Conservation (phyloP, 108 stramenopile genomes). For the Nannochloropsis gaditana region DNA sequence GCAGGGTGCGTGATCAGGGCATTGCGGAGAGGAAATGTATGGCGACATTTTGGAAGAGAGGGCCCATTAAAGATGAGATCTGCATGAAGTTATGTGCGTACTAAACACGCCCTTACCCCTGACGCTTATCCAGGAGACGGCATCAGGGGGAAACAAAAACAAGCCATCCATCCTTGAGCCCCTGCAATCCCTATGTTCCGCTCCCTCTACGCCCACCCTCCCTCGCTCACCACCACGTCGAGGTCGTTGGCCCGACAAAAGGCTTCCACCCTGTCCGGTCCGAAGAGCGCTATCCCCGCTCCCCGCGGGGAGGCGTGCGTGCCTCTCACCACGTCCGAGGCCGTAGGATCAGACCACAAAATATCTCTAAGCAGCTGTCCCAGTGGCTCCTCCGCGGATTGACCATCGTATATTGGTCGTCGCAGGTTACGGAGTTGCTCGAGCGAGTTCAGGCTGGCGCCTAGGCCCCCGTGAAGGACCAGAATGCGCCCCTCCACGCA, state of each 20-base stretch:
- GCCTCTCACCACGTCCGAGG: not conserved
- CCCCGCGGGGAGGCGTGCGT: not conserved
- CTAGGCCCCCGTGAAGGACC: slow-evolving; percentile 28
- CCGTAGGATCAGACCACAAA: not conserved
- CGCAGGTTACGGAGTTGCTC: not conserved
- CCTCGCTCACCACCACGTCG: not conserved
- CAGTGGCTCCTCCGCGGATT: not conserved
- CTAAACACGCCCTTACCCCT: too few species aligned
- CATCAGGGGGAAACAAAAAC: too few species aligned
- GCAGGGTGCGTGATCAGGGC: not conserved
- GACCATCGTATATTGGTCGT: not conserved
- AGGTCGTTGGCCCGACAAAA: not conserved
- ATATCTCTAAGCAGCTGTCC: not conserved
- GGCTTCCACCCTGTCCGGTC: not conserved
- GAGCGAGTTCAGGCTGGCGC: not conserved
- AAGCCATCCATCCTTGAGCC: not conserved
- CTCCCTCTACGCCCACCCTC: not conserved
- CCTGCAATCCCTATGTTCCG: not conserved
- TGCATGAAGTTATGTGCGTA: not conserved
- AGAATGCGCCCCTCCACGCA: not conserved
- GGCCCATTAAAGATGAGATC: not conserved
- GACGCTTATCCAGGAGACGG: too few species aligned
- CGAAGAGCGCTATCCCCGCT: not conserved
- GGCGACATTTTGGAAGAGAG: too few species aligned
- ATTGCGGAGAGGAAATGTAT: too few species aligned